These are phyloP conservation scores for Kwoniella sp. DNA, from an alignment of 768 basidiomycete species.

Conservation along the genomic window DNA sequence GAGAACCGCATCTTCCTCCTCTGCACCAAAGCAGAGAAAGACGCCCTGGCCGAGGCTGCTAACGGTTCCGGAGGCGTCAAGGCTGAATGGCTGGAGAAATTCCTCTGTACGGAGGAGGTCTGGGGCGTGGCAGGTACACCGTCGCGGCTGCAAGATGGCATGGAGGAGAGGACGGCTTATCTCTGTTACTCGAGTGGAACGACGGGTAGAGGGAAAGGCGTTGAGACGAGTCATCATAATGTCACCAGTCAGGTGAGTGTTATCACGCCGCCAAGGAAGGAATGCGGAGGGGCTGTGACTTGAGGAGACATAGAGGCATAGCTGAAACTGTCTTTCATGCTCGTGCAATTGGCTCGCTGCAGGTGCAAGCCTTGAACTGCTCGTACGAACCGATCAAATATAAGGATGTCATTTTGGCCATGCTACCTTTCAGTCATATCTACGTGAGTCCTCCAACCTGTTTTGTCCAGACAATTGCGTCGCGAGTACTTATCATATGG, in stretches of 20 bases:
- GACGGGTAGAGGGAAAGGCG: slow-evolving; percentile 55
- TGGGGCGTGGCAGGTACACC: slow-evolving; percentile 25
- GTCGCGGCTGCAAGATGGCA: slow-evolving; percentile 21
- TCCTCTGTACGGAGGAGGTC: slow-evolving; percentile 32
- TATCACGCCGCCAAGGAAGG: too few species aligned
- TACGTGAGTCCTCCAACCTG: slow-evolving; percentile 55
- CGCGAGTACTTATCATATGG: slow-evolving; percentile 14
- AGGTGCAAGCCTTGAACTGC: slow-evolving; percentile 61
- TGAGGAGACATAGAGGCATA: neutral
- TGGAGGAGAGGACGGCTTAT: slow-evolving; percentile 46
- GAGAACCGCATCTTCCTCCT: slow-evolving; percentile 65
- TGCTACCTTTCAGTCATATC: slow-evolving; percentile 67
- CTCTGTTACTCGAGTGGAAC: slow-evolving; percentile 56
- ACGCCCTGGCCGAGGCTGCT: neutral
- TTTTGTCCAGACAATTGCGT: slow-evolving; percentile 10
- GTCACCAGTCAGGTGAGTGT: slow-evolving; percentile 62
- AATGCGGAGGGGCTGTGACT: neutral
- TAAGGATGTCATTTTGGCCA: slow-evolving; percentile 64
- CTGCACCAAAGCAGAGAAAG: slow-evolving; percentile 42
- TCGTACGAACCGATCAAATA: slow-evolving; percentile 59
- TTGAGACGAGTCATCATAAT: slow-evolving; percentile 62
- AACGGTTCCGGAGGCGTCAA: slow-evolving; percentile 14
- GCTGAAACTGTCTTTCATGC: neutral
- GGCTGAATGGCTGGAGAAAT: slow-evolving; percentile 41
- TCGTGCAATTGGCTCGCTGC: too few species aligned